Conservation (phyloP, 2,329 filamentous ascomycete genomes). For the Sporothrix brunneoviolacea region DNA sequence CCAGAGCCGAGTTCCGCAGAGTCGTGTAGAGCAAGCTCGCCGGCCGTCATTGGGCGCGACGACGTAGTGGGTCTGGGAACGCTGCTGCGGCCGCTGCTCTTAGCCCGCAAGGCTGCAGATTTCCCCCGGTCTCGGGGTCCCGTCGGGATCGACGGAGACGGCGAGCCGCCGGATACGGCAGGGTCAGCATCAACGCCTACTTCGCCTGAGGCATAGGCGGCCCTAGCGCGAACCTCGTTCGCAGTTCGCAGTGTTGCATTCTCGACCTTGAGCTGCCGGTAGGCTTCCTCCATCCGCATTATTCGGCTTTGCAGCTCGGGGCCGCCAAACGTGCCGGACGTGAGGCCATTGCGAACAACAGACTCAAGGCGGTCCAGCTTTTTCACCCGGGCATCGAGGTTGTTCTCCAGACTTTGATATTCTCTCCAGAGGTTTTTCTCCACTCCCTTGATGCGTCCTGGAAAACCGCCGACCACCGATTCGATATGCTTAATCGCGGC, state of each 20-base stretch:
- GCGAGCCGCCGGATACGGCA: constrained; percentile 35
- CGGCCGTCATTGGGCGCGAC: constrained; percentile 20
- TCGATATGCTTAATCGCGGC: constrained; percentile 84
- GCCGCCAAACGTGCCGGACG: constrained; percentile 38
- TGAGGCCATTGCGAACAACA: constrained; percentile 60
- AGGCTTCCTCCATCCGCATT: constrained; percentile 52
- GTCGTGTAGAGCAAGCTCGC: constrained; percentile 22
- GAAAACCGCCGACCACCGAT: constrained; percentile 68
- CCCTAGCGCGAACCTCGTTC: constrained; percentile 49
- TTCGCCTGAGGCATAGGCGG: constrained; percentile 35
- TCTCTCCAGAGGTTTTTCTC: constrained; percentile 88
- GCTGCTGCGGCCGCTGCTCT: constrained; percentile 18
- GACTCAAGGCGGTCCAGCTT: constrained; percentile 83
- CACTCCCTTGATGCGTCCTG: constrained; percentile 71
- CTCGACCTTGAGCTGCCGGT: constrained; percentile 57
- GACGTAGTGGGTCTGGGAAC: constrained; percentile 19
- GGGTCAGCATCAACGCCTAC: constrained; percentile 20
- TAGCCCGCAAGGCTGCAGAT: constrained; percentile 13
- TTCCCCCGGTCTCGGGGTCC: constrained; percentile 41
- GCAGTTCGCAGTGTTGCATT: constrained; percentile 63
- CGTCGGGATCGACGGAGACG: constrained; percentile 47
- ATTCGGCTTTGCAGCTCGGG: constrained; percentile 38
- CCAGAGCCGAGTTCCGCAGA: constrained; percentile 15
- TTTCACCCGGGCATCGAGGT: constrained; percentile 71
- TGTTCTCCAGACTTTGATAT: constrained; percentile 78